A percentile compares a stretch with the other conserved stretches of the same genome.
Evolutionary conservation across 2,329 filamentous ascomycete genomes (phyloP).

Genomic region (Tympanopsis confertula): DNA sequence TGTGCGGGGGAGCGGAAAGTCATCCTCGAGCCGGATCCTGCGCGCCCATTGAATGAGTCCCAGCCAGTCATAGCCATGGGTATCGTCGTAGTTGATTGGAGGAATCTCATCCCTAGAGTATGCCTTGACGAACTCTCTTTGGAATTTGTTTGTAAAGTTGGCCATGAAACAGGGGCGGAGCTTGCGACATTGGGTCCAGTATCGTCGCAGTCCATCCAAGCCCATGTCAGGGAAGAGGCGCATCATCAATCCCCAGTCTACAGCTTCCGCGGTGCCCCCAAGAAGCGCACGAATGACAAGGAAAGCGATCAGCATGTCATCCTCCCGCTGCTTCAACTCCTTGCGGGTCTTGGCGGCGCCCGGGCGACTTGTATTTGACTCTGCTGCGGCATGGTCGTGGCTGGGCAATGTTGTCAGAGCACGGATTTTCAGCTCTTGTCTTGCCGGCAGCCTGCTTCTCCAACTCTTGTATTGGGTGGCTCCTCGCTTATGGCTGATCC

Average conservation of each 20-base stretch:
- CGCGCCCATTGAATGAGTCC: conserved; percentile 56
- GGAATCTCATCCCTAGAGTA: conserved; percentile 53
- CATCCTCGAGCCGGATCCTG: conserved; percentile 32
- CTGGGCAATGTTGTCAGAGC: too few species aligned
- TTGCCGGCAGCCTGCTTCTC: too few species aligned
- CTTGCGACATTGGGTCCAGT: conserved; percentile 40
- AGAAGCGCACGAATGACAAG: conserved; percentile 44
- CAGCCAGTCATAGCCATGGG: conserved; percentile 57
- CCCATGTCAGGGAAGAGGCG: conserved; percentile 41
- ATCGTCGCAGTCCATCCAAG: conserved; percentile 36
- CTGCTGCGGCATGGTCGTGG: too few species aligned
- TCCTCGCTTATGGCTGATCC: too few species aligned
- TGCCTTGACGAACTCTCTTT: conserved; percentile 51
- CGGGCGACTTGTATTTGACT: too few species aligned
- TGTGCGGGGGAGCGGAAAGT: conserved; percentile 33
- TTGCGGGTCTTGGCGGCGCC: too few species aligned
- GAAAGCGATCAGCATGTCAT: conserved; percentile 42
- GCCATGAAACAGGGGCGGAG: conserved; percentile 40
- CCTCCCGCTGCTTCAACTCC: too few species aligned
- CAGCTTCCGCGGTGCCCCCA: conserved; percentile 44
- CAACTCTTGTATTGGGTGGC: too few species aligned
- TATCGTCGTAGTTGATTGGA: conserved; percentile 49
- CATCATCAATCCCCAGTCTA: conserved; percentile 50
- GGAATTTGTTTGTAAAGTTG: conserved; percentile 50
- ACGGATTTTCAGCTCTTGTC: too few species aligned